Evolutionary conservation across 2,329 filamentous ascomycete species (phyloP).

Genomic region (Epichloe amarillans): DNA sequence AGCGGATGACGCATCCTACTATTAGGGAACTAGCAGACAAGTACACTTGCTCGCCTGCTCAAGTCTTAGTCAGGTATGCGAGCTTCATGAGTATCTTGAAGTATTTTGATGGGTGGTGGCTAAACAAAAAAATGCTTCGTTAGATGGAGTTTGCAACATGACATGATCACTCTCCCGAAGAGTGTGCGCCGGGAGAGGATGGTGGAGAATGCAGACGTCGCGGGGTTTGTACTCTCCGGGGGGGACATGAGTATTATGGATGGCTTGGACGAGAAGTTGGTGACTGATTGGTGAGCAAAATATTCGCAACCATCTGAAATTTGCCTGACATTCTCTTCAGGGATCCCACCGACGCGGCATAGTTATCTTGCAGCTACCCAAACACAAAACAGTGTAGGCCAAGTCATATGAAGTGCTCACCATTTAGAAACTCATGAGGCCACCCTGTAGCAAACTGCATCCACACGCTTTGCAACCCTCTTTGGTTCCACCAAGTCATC

Average conservation of each 20-base stretch:
- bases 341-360: conserved; percentile 5
- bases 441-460: not conserved
- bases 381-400: no score
- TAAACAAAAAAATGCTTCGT: not conserved
- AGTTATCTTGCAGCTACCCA: not conserved
- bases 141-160: conserved; percentile 66
- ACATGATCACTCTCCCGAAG: conserved; percentile 62
- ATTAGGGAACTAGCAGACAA: conserved; percentile 50
- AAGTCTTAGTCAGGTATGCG: conserved; percentile 49
- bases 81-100: not conserved
- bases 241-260: conserved; percentile 52
- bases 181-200: conserved; percentile 50
- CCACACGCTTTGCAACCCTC: not conserved
- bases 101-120: no score
- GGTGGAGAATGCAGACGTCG: conserved; percentile 49
- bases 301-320: not conserved
- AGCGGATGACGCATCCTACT: conserved; percentile 54
- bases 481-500: not conserved
- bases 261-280: conserved; percentile 55
- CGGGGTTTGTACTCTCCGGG: conserved; percentile 45
- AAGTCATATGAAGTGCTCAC: no score
- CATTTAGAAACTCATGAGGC: no score
- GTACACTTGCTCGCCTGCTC: conserved; percentile 57
- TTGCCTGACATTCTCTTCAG: conserved; percentile 6
- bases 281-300: conserved; percentile 46